A percentile compares a stretch with the other conserved stretches of the same genome.
These are phyloP conservation scores for Backusella australiensis DNA, from an alignment of 192 early-diverging fungal species.

Conservation along the genomic window DNA sequence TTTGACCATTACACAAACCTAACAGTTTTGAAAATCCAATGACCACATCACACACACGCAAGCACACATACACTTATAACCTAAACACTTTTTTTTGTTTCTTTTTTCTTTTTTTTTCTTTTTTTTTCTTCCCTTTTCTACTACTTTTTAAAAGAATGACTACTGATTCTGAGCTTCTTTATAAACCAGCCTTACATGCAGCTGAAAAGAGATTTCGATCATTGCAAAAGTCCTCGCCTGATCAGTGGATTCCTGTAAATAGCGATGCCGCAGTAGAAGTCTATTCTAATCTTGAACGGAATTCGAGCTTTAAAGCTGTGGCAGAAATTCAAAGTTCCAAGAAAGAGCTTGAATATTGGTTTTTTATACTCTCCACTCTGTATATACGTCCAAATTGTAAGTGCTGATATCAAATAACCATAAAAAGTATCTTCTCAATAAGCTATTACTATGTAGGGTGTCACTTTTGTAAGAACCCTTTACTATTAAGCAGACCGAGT, in stretches of 20 bases:
- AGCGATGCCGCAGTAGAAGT: not conserved
- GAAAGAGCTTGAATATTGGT: not conserved
- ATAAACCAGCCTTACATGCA: not conserved
- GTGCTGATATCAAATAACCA: not conserved
- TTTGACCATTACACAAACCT: slow-evolving; percentile 1
- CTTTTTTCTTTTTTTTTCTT: not conserved
- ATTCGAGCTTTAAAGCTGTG: not conserved
- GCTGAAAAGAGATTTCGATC: not conserved
- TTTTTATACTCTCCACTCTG: not conserved
- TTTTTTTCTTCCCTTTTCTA: not conserved
- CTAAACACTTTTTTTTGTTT: not conserved
- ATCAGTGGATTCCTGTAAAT: not conserved
- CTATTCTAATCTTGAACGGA: not conserved
- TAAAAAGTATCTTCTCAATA: not conserved
- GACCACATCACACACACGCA: slow-evolving; percentile 1
- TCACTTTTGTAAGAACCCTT: not conserved
- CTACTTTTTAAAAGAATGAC: not conserved
- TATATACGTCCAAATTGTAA: not conserved
- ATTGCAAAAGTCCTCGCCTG: not conserved
- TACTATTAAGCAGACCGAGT: not conserved
- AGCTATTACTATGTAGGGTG: not conserved
- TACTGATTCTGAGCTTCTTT: not conserved
- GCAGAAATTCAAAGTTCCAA: not conserved
- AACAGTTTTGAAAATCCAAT: not conserved
- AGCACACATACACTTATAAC: not conserved